These are phyloP conservation scores for Lasiodiplodia gonubiensis DNA, from an alignment of 2,329 filamentous ascomycete genomes.

Conservation along the genomic window DNA sequence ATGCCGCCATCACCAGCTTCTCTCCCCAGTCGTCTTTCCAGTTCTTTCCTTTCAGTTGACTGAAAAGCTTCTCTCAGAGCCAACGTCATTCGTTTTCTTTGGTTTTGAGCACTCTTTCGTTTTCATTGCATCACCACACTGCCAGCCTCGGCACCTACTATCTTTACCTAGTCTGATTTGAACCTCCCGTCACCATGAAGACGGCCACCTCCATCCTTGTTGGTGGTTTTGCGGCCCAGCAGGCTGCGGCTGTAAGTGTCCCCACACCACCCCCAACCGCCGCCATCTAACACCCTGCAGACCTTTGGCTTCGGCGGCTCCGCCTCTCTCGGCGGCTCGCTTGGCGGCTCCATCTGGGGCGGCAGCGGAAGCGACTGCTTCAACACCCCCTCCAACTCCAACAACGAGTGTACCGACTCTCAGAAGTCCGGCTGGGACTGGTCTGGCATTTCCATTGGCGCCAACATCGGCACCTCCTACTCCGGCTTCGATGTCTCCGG, in stretches of 20 bases:
- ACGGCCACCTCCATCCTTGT: constrained; percentile 50
- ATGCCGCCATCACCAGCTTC: not conserved
- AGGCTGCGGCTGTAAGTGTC: constrained; percentile 48
- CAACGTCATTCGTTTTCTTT: constrained; percentile 47
- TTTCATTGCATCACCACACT: constrained; percentile 35
- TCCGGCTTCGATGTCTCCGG: constrained; percentile 76
- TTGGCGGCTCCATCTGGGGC: constrained; percentile 49
- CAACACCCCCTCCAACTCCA: constrained; percentile 71
- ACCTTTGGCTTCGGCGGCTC: constrained; percentile 7
- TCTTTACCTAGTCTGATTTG: constrained; percentile 28
- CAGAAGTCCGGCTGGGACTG: constrained; percentile 77
- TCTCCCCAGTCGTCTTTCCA: constrained; percentile 11
- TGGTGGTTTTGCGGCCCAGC: constrained; percentile 54
- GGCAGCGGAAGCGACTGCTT: constrained; percentile 59
- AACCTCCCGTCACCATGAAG: constrained; percentile 49
- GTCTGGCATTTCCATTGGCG: constrained; percentile 64
- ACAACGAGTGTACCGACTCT: constrained; percentile 76
- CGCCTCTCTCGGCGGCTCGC: constrained; percentile 50
- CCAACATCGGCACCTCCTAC: constrained; percentile 57
- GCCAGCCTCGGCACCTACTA: constrained; percentile 34
- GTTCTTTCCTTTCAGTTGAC: constrained; percentile 15
- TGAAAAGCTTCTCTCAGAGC: constrained; percentile 30
- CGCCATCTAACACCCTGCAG: not conserved
- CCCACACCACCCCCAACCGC: constrained; percentile 35
- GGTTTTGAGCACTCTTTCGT: constrained; percentile 39